A percentile compares a stretch with the other conserved stretches of the same genome.
These are phyloP conservation scores for Verbena officinalis DNA, from an alignment of 257 asterid genomes.

Conservation along the genomic window DNA sequence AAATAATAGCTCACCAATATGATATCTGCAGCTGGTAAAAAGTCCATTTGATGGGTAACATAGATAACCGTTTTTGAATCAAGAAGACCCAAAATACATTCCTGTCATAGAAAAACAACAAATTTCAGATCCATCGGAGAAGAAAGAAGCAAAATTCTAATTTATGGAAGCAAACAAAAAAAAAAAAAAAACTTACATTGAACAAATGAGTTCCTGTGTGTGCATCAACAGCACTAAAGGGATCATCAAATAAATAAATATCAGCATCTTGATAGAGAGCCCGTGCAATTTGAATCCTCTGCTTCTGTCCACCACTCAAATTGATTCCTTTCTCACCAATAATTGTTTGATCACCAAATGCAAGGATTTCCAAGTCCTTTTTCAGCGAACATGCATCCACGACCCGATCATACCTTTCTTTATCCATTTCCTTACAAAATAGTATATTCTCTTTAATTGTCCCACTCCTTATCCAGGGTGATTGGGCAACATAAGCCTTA, in stretches of 20 bases:
- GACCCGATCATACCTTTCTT: background rate
- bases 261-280: constrained; percentile 38
- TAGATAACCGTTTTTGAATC: background rate
- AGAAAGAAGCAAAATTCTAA: background rate
- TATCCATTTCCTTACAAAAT: background rate
- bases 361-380: background rate
- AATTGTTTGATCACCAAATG: background rate
- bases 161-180: no score
- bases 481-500: background rate
- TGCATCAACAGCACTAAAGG: constrained; percentile 39
- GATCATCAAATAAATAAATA: constrained; percentile 38
- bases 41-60: background rate
- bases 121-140: background rate
- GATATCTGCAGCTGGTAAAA: background rate
- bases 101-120: background rate
- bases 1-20: background rate
- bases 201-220: constrained; percentile 35
- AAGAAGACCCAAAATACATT: background rate
- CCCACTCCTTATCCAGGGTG: background rate
- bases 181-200: background rate
- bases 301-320: constrained; percentile 41
- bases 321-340: constrained; percentile 37
- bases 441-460: background rate
- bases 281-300: constrained; percentile 37
- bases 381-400: background rate